Evolutionary conservation across 2,329 filamentous ascomycete species (phyloP), one percentile per base, ranked within the genome.

Genomic region (Aspergillus thermomutatus): DNA sequence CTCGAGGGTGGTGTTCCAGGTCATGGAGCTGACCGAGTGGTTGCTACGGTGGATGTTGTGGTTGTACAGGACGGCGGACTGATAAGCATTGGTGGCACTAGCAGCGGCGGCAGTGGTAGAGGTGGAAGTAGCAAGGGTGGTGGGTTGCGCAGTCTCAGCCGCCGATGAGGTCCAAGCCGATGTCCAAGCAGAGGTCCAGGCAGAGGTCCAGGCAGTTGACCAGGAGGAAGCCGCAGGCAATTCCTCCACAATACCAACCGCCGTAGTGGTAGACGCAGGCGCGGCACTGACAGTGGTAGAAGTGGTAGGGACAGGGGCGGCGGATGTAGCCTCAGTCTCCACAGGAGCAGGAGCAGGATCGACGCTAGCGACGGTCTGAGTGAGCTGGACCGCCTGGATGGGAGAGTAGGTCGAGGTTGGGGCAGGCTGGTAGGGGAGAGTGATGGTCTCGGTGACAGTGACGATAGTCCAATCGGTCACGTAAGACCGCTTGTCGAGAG

Each of bases 41-140:
- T 94, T 95, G 69, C 80, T 73, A 61, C 94, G 92, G 77, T 94
- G 90, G 53, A 88, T 68, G 79, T 97, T 97, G 87, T 97, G 94
- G 72, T 90, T 85, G 66, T 87, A 80, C 50, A 93, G 66, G 45
- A 77, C 64, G 37, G 57, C 50, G 21, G 53, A 49, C 59, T 65
- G 63, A 55, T 63, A 63, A 46, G 46, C 26, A 43, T 55, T 59
- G 48, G 59, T 52, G 46, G 59, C 47, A 28, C 60, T 43, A 28
- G 62, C 45, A 46, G 43, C 19, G 25, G 58, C 37, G 58, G 64
- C 47, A 52, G 64, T 59, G 34, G 60, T 57, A 4, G 65, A 57
- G 52, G 37, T 62, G 17, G 53, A 56, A 46, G 63, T 58, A 1
- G 64, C 66, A 7, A 23, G 54, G 40, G 58, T 58, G 14, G 56